These are phyloP conservation scores for Yamadazyma ubonensis DNA, from an alignment of 805 yeast genomes.

Conservation along the genomic window DNA sequence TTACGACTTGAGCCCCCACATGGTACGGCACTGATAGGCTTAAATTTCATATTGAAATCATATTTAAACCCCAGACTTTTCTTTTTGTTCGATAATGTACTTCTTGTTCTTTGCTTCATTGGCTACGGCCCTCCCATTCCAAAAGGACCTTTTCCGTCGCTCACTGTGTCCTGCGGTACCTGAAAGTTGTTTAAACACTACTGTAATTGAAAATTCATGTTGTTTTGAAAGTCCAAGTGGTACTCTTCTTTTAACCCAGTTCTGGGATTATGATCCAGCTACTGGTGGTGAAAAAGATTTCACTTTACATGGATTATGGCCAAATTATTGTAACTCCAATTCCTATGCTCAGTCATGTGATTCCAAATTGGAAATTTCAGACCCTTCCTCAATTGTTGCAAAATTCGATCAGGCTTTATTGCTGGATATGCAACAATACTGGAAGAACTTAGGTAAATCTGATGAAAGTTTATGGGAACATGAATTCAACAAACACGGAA, in stretches of 20 bases:
- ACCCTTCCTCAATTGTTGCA: slow-evolving; percentile 18
- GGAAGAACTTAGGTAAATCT: slow-evolving; percentile 45
- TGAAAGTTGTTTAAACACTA: slow-evolving; percentile 48
- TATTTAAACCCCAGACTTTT: too few relatives aligned
- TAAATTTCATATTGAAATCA: neutral
- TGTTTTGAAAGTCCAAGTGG: slow-evolving; percentile 45
- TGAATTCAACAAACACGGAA: slow-evolving; percentile 45
- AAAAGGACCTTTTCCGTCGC: neutral
- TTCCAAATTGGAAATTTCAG: slow-evolving; percentile 27
- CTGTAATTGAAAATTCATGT: slow-evolving; percentile 46
- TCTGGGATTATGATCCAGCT: slow-evolving; percentile 29
- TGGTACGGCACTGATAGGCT: slow-evolving; percentile 3
- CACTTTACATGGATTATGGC: slow-evolving; percentile 47
- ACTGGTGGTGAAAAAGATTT: slow-evolving; percentile 37
- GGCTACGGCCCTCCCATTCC: neutral
- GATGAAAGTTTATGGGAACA: slow-evolving; percentile 54
- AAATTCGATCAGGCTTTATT: slow-evolving; percentile 22
- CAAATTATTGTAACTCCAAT: slow-evolving; percentile 36
- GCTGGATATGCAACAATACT: slow-evolving; percentile 27
- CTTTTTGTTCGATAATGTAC: too few relatives aligned
- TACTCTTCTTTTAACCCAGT: slow-evolving; percentile 40
- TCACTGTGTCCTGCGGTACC: slow-evolving; percentile 35
- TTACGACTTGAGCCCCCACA: neutral
- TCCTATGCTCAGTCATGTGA: slow-evolving; percentile 37
- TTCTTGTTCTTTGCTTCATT: neutral